Evolutionary conservation across 805 yeast species (phyloP), one percentile per base, ranked within the genome.

Genomic region (Yarrowia keelungensis): DNA sequence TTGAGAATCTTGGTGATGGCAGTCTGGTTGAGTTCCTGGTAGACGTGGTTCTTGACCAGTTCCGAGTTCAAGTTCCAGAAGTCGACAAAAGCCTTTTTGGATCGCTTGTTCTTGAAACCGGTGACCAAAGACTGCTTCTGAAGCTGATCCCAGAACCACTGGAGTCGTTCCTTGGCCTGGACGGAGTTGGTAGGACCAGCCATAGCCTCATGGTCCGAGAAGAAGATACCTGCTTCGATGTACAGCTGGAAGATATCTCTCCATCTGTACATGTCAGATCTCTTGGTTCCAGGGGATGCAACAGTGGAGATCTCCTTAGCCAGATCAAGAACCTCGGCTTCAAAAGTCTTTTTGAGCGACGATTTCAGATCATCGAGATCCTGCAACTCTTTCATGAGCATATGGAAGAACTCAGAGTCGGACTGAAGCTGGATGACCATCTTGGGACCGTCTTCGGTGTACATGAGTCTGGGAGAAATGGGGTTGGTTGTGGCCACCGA

Each of bases 1-100:
- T 89, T 89, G 74, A 89, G 79, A 70, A 89, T 89, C 76, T 89
- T 89, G 16, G 83, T 78, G 47, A 88, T 82, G 0, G 94, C 94
- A 50, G 85, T 81, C 42, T 84, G 79, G 76, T 89, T 89, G 70
- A 89, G 81, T 9, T 84, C 79, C 73, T 87, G 89, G 74, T 86
- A 89, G 71, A 85, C 84, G 39, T 87, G 80, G 11, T 86, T 82
- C 73, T 85, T 85, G 51, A 89, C 74, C 22, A 89, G 76, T 69
- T 84, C 84, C 41, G 80, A 77, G 74, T 89, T 89, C 72, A 89
- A 73, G 3, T 77, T 76, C 69, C 85, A 78, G 72, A 89, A 89
- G 51, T 82, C 76, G 32, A 80, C 75, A 71, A 85, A 88, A 0
- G 87, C 82, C 7, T 70, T 72, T 3, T 78, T 72, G 9, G 85